Percentiles rank a stretch among this genome's conserved stretches.
Conservation (phyloP, 169 alveolate genomes). For the Ichthyophthirius multifiliis region DNA sequence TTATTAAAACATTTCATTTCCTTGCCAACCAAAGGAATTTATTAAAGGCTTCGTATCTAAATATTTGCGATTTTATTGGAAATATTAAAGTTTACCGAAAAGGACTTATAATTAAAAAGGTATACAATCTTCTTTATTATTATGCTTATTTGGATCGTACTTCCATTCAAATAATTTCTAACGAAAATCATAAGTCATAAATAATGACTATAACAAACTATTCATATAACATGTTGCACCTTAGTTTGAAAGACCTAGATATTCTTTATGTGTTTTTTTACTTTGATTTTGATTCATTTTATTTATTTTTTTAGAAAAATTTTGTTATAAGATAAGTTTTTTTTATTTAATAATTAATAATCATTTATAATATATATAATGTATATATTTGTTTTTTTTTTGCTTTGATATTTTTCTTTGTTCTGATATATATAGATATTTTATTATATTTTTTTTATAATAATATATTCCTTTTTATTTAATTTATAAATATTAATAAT, state of each 20-base stretch:
- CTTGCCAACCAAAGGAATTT: constrained; percentile 57
- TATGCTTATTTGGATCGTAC: constrained; percentile 21
- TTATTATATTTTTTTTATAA: background rate
- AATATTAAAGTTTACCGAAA: constrained; percentile 31
- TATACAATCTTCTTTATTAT: constrained; percentile 45
- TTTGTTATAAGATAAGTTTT: too few relatives aligned
- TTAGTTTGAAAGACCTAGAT: constrained; percentile 50
- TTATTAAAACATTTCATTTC: constrained; percentile 47
- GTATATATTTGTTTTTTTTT: background rate
- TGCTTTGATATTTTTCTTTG: background rate
- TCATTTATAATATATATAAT: too few relatives aligned
- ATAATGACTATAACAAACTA: constrained; percentile 48
- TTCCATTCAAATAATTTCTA: constrained; percentile 45
- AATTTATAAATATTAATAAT: too few relatives aligned
- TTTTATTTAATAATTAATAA: too few relatives aligned
- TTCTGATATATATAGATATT: background rate
- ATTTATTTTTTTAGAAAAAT: background rate
- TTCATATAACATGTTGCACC: constrained; percentile 61
- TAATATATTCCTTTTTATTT: background rate
- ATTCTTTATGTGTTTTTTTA: background rate
- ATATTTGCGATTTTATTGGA: constrained; percentile 39
- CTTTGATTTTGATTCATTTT: background rate
- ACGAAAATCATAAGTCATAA: constrained; percentile 53
- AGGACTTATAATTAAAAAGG: constrained; percentile 56
- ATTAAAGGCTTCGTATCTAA: constrained; percentile 50